A percentile compares a stretch with the other conserved stretches of the same genome.
phyloP scores from a whole-genome alignment of 257 asterid species.

The Solanum microdontum region DNA sequence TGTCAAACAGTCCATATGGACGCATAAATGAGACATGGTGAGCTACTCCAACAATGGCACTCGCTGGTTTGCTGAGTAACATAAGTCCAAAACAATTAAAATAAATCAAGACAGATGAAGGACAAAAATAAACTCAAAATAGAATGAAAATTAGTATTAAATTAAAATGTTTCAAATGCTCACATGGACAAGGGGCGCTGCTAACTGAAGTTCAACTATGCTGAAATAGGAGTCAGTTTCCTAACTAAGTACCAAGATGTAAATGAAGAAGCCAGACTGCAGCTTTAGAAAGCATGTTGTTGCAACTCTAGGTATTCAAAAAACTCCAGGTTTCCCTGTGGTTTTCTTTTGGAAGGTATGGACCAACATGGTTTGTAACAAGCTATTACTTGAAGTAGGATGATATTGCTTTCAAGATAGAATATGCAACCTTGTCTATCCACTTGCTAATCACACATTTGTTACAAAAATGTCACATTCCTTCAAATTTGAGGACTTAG shows the following conservation, averaged over 20 bases:
- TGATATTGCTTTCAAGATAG: not conserved
- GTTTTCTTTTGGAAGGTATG: not conserved
- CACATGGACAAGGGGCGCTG: not conserved
- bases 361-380: not conserved
- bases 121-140: not conserved
- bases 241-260: not conserved
- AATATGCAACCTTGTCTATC: not conserved
- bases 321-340: not conserved
- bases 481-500: not conserved
- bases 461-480: not conserved
- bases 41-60: conserved; percentile 78
- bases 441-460: not conserved
- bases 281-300: not conserved
- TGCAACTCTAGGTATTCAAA: not conserved
- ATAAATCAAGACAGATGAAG: not conserved
- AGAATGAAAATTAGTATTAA: not conserved
- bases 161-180: not conserved
- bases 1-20: conserved; percentile 82
- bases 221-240: not conserved
- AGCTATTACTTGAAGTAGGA: not conserved
- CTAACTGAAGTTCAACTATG: not conserved
- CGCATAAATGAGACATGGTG: conserved; percentile 93
- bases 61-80: conserved; percentile 30
- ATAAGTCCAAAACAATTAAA: not conserved
- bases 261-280: not conserved